These are phyloP conservation scores for Trypanosoma scelopori DNA, from an alignment of 208 protist species.

Conservation along the genomic window DNA sequence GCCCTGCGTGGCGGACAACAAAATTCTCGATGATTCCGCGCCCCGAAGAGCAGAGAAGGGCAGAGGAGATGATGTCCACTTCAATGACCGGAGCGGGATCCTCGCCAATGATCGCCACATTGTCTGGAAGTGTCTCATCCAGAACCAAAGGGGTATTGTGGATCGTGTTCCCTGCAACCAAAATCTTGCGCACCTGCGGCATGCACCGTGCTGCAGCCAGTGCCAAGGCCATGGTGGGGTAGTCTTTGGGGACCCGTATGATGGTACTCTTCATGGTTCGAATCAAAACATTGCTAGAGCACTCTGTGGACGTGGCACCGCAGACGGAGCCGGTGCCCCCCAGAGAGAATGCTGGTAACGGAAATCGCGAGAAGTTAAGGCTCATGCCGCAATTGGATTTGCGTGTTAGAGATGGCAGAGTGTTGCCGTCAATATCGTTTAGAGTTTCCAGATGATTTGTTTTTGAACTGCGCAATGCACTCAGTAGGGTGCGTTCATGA, in stretches of 20 bases:
- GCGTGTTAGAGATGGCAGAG: background rate
- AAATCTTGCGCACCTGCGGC: constrained; percentile 66
- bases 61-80: constrained; percentile 47
- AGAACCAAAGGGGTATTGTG: constrained; percentile 52
- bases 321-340: too few relatives aligned
- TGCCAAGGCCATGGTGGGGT: constrained; percentile 44
- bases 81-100: constrained; percentile 66
- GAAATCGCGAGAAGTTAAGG: constrained; percentile 15
- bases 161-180: constrained; percentile 51
- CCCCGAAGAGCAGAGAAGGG: constrained; percentile 58
- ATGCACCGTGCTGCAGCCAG: constrained; percentile 36
- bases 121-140: constrained; percentile 55
- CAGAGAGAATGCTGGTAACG: background rate
- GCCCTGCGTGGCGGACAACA: constrained; percentile 63
- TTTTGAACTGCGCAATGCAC: constrained; percentile 3
- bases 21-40: constrained; percentile 75
- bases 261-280: constrained; percentile 30
- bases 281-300: constrained; percentile 7
- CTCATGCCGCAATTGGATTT: background rate
- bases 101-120: constrained; percentile 64
- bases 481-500: constrained; percentile 49
- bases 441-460: constrained; percentile 4
- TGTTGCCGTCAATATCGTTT: constrained; percentile 12
- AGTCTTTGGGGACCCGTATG: constrained; percentile 62
- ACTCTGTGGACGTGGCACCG: background rate